Percentiles rank a stretch among this genome's conserved stretches.
These are phyloP conservation scores for Yarrowia bubula DNA, from an alignment of 805 yeast species.

Conservation along the genomic window DNA sequence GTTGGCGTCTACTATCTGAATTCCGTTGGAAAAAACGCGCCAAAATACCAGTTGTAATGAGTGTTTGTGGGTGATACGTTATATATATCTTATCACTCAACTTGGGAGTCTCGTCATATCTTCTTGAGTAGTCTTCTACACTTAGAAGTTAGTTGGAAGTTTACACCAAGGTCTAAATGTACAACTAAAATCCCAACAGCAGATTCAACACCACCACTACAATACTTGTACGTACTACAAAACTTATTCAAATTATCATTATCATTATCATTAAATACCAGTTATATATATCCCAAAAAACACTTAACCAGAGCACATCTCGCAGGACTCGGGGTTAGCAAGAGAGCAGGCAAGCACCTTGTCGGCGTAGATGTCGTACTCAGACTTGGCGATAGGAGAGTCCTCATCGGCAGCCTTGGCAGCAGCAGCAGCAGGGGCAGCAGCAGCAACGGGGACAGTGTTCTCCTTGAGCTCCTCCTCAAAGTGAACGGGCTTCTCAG, in stretches of 20 bases:
- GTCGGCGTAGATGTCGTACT: slow-evolving; percentile 78
- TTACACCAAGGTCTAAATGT: too few relatives aligned
- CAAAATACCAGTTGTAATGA: background rate
- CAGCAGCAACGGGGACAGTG: slow-evolving; percentile 37
- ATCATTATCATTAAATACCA: slow-evolving; percentile 26
- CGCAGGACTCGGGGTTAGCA: slow-evolving; percentile 94
- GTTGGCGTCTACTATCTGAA: background rate
- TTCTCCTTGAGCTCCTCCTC: slow-evolving; percentile 28
- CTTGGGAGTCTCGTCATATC: too few relatives aligned
- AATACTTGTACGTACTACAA: background rate
- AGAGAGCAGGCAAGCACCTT: slow-evolving; percentile 96
- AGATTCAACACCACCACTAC: too few relatives aligned
- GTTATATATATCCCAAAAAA: slow-evolving; percentile 11
- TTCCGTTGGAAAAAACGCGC: background rate
- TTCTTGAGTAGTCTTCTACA: too few relatives aligned
- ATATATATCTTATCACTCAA: too few relatives aligned
- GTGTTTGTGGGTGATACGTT: too few relatives aligned
- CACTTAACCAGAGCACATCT: slow-evolving; percentile 92
- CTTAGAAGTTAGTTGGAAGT: too few relatives aligned
- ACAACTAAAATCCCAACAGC: too few relatives aligned
- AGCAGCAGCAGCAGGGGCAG: background rate
- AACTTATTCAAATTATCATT: slow-evolving; percentile 8
- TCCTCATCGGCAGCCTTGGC: slow-evolving; percentile 42
- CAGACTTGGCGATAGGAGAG: slow-evolving; percentile 43
- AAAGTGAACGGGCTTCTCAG: background rate